Evolutionary conservation across 768 basidiomycete species (phyloP).

Genomic region (Xerocomellus chrysenteron): DNA sequence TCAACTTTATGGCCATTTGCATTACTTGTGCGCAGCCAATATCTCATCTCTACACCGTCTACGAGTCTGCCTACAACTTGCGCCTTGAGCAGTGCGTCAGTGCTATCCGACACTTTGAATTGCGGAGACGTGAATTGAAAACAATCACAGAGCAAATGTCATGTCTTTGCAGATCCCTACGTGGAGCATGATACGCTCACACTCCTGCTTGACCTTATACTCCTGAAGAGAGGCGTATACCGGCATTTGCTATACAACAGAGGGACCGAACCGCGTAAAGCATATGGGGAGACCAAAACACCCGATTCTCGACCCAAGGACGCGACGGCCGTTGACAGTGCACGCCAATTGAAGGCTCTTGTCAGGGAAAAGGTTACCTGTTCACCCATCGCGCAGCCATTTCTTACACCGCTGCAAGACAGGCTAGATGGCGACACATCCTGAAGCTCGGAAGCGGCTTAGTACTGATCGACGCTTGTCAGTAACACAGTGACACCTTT

Average conservation of each 20-base stretch:
- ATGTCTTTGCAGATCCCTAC: constrained; percentile 78
- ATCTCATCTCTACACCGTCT: constrained; percentile 76
- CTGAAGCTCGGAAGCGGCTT: constrained; percentile 57
- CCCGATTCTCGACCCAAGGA: neutral
- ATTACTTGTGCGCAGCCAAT: constrained; percentile 68
- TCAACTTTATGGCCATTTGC: constrained; percentile 70
- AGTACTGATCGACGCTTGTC: constrained; percentile 71
- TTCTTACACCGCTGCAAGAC: constrained; percentile 32
- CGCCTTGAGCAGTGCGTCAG: constrained; percentile 83
- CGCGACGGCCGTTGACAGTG: neutral
- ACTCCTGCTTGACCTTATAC: constrained; percentile 74
- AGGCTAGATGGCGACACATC: constrained; percentile 65
- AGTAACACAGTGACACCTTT: constrained; percentile 25
- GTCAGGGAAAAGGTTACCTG: constrained; percentile 28
- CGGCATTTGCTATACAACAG: constrained; percentile 81
- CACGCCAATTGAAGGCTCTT: constrained; percentile 1
- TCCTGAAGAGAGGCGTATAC: constrained; percentile 80
- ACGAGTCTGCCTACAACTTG: constrained; percentile 74
- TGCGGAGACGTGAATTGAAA: constrained; percentile 4
- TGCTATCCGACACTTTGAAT: constrained; percentile 15
- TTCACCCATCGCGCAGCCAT: neutral
- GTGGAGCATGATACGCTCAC: constrained; percentile 80
- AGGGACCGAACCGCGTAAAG: constrained; percentile 60
- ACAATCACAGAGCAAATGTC: constrained; percentile 51
- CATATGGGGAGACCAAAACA: constrained; percentile 21